Conservation (phyloP, 1,284 basidiomycete species). For the Blastosporella zonata region DNA sequence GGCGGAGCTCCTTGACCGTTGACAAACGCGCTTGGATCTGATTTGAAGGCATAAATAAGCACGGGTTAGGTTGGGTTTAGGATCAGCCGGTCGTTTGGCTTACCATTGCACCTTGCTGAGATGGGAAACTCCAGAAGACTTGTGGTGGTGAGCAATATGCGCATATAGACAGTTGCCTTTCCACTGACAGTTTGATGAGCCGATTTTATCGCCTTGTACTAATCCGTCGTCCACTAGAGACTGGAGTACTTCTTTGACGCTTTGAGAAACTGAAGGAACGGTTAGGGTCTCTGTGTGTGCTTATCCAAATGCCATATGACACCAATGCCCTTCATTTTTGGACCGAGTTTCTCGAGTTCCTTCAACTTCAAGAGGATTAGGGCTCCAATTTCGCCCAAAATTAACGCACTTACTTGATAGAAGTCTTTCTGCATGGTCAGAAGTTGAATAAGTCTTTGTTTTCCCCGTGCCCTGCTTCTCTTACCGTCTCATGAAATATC, state of each 20-base stretch:
- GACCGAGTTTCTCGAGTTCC: constrained; percentile 82
- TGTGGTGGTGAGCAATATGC: constrained; percentile 10
- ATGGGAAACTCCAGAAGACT: constrained; percentile 95
- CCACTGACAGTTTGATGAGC: constrained; percentile 81
- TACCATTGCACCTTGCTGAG: constrained; percentile 77
- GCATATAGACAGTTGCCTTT: constrained; percentile 18
- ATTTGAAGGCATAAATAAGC: constrained; percentile 2
- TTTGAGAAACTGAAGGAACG: constrained; percentile 64
- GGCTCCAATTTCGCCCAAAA: not conserved
- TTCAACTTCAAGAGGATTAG: constrained; percentile 53
- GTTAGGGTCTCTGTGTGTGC: not conserved
- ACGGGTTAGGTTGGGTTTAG: not conserved
- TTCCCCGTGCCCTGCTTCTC: constrained; percentile 14
- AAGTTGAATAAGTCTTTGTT: not conserved
- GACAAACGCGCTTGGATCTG: constrained; percentile 63
- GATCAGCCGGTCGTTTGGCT: not conserved
- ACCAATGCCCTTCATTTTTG: constrained; percentile 89
- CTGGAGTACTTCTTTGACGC: constrained; percentile 85
- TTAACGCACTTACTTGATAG: constrained; percentile 53
- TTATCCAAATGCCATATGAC: not conserved
- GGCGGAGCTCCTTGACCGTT: constrained; percentile 50
- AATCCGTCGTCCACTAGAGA: constrained; percentile 81
- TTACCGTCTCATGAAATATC: constrained; percentile 85
- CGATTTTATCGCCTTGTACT: constrained; percentile 85
- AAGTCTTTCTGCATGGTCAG: constrained; percentile 68